Conservation (phyloP, 208 protist species). For the Trypanosoma platydactyli region DNA sequence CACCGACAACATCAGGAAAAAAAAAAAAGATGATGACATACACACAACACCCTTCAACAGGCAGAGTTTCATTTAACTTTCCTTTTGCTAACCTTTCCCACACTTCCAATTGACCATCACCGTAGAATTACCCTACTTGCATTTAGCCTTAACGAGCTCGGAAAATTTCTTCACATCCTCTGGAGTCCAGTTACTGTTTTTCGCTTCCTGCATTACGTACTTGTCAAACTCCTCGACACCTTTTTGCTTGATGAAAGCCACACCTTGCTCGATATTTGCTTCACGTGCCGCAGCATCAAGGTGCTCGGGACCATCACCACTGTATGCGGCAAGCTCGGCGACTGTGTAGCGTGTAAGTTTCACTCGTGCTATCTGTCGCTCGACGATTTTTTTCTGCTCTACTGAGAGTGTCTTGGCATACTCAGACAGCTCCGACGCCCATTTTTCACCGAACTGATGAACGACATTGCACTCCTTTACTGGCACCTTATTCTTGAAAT, state of each 20-base stretch:
- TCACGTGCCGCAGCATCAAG: conserved; percentile 73
- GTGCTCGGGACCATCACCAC: conserved; percentile 64
- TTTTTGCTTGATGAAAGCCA: conserved; percentile 60
- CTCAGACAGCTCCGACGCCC: conserved; percentile 61
- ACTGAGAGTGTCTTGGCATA: conserved; percentile 74
- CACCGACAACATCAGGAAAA: too few species aligned
- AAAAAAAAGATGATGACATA: too few species aligned
- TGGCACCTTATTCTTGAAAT: conserved; percentile 83
- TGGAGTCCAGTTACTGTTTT: conserved; percentile 84
- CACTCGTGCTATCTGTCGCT: conserved; percentile 79
- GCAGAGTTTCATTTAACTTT: background rate
- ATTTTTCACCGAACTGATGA: conserved; percentile 86
- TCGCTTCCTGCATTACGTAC: conserved; percentile 76
- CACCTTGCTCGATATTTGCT: conserved; percentile 74
- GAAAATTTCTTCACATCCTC: conserved; percentile 77
- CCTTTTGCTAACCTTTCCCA: background rate
- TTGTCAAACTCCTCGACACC: conserved; percentile 73
- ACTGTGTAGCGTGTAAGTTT: conserved; percentile 87
- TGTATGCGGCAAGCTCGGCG: conserved; percentile 82
- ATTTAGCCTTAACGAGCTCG: conserved; percentile 73
- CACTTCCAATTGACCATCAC: background rate
- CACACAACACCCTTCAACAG: background rate
- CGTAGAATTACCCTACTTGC: conserved; percentile 42
- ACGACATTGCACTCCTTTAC: conserved; percentile 89
- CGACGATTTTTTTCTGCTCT: conserved; percentile 66